A percentile compares a stretch with the other conserved stretches of the same genome.
Evolutionary conservation across 495 filamentous ascomycete species (phyloP).

Genomic region (Penicillium herquei): DNA sequence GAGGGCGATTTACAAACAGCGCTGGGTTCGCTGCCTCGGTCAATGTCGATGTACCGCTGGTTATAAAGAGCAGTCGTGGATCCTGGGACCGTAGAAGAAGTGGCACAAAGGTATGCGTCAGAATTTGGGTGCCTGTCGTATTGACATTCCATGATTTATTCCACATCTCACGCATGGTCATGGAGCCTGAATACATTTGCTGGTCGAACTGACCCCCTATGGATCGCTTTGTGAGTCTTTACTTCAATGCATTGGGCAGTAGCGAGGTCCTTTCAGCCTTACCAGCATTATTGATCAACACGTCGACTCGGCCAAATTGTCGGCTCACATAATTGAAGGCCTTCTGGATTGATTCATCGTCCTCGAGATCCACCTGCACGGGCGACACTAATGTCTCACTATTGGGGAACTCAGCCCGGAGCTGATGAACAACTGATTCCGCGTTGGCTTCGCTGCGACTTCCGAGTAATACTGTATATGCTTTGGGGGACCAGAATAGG

Average conservation of each 20-base stretch:
- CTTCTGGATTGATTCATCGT: slow-evolving; percentile 49
- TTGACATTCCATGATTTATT: slow-evolving; percentile 58
- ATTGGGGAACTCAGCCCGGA: slow-evolving; percentile 35
- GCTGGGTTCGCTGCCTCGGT: slow-evolving; percentile 29
- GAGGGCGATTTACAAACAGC: slow-evolving; percentile 29
- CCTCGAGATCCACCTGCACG: slow-evolving; percentile 50
- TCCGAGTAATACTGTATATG: slow-evolving; percentile 50
- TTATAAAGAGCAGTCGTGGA: slow-evolving; percentile 50
- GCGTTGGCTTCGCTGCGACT: slow-evolving; percentile 45
- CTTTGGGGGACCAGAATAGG: slow-evolving; percentile 32
- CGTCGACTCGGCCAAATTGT: slow-evolving; percentile 47
- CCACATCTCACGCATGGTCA: slow-evolving; percentile 40
- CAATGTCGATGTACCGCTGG: slow-evolving; percentile 48
- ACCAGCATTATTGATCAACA: slow-evolving; percentile 54
- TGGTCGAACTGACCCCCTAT: slow-evolving; percentile 37
- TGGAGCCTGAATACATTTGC: slow-evolving; percentile 27
- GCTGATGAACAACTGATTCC: slow-evolving; percentile 34
- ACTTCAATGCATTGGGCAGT: background rate
- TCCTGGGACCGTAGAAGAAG: slow-evolving; percentile 43
- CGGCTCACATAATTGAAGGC: slow-evolving; percentile 32
- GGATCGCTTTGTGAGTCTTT: background rate
- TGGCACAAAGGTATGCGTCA: slow-evolving; percentile 45
- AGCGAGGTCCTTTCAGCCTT: background rate
- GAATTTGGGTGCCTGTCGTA: slow-evolving; percentile 48
- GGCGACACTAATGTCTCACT: slow-evolving; percentile 30